Conservation (phyloP, 352 stramenopile species). For the Globisporangium apiculatum region DNA sequence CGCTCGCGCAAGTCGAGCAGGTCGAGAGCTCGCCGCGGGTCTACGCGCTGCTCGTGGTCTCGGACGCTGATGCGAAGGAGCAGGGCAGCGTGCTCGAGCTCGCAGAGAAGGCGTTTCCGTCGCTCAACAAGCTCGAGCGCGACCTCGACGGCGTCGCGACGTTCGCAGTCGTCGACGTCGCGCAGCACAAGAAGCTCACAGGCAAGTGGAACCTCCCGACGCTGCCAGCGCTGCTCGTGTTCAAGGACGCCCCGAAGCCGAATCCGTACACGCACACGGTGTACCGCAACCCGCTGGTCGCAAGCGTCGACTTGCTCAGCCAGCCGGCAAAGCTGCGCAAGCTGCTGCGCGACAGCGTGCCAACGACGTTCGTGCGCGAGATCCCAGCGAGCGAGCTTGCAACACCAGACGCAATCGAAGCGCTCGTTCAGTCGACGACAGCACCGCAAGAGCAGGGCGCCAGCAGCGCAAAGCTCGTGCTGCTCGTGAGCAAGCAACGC, state of each 20-base stretch:
- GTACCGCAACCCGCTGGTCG: constrained; percentile 42
- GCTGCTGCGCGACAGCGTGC: constrained; percentile 53
- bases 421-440: constrained; percentile 11
- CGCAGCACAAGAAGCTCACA: constrained; percentile 22
- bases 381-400: constrained; percentile 8
- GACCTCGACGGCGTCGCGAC: constrained; percentile 34
- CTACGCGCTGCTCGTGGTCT: constrained; percentile 10
- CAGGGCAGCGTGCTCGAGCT: constrained; percentile 25
- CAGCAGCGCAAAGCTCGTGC: constrained; percentile 21
- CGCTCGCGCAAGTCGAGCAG: constrained; percentile 6
- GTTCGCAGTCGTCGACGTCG: constrained; percentile 37
- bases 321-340: constrained; percentile 50
- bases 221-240: constrained; percentile 48
- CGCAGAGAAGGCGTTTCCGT: constrained; percentile 25
- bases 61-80: constrained; percentile 7
- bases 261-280: constrained; percentile 69
- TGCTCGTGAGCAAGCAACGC: constrained; percentile 63
- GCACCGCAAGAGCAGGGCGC: too few relatives aligned
- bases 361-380: constrained; percentile 40
- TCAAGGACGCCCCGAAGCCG: constrained; percentile 49
- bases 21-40: constrained; percentile 8
- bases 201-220: constrained; percentile 50
- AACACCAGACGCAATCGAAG: constrained; percentile 18
- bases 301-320: constrained; percentile 27
- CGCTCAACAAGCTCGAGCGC: constrained; percentile 28